Conservation (phyloP, 257 asterid genomes). For the Solanum ossicruentum region DNA sequence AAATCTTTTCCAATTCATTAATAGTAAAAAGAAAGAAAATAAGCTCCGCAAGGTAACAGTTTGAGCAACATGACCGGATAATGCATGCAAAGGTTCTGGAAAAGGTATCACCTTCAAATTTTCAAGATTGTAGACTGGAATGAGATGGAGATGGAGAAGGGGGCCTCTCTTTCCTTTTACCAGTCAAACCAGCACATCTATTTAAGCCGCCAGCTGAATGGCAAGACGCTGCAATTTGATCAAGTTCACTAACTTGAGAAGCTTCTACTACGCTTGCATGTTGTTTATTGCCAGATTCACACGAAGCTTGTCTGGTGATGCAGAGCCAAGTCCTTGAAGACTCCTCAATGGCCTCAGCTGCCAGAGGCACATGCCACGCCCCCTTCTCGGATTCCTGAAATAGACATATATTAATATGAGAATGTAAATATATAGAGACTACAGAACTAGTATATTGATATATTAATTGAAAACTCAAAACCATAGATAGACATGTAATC, state of each 20-base stretch:
- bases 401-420: background rate
- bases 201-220: background rate
- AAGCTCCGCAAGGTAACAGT: background rate
- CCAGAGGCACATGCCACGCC: conserved; percentile 82
- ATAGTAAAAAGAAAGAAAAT: background rate
- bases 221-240: background rate
- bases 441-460: background rate
- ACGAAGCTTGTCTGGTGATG: conserved; percentile 23
- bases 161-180: conserved; percentile 22
- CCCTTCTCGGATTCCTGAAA: conserved; percentile 65
- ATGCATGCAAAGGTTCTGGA: background rate
- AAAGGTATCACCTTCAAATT: background rate
- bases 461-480: background rate
- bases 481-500: background rate
- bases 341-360: conserved; percentile 51
- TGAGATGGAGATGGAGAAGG: background rate
- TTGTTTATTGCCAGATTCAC: background rate
- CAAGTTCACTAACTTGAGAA: conserved; percentile 3
- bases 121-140: background rate
- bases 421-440: background rate
- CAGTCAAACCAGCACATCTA: background rate
- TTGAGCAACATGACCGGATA: background rate
- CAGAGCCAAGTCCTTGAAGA: conserved; percentile 69
- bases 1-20: background rate
- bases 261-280: background rate